Base-by-base conservation (phyloP, 108 stramenopile species). In the Pseudonitzschia pungens region DNA sequence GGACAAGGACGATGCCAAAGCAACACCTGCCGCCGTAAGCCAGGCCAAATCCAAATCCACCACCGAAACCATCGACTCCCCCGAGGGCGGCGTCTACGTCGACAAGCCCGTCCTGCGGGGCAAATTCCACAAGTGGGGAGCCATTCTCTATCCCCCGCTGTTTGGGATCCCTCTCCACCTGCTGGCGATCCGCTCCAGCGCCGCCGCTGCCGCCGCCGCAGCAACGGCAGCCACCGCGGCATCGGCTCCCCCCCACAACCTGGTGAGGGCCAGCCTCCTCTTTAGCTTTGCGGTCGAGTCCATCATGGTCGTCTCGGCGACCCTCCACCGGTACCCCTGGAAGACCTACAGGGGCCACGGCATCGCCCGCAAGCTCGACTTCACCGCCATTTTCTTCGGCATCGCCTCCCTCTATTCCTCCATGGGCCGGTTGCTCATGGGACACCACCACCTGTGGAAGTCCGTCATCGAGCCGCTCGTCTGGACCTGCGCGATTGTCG, bases 351-450 rank as follows among this genome's bases (percentile, higher is more conserved):
- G 6, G n/a, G 8, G 32, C 12, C 60, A 62, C 36, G 14, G 15
- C 14, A 5, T 31, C 36, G 36, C 60, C 60, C 32, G 60, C 32
- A 62, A 62, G 29, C 7, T 40, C 32, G 60, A 62, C 20, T 62
- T 62, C 36, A 62, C 60, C 0, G 60, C 32, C 14, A 62, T 62
- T n/a, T 62, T 62, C n/a, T 32, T 62, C n/a, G 60, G 60, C 6
- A 62, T 62, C 31, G 60, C 60, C 0, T 62, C n/a, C n/a, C n/a
- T 62, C 32, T 62, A 62, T 40, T 62, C 60, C 60, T 33, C 32
- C 15, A 31, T 62, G 36, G 60, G 60, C 16, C 26, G n/a, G 20
- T 20, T 62, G 36, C 18, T 62, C 0, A 0, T 62, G 41, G 60
- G 60, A 0, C n/a, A 31, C 40, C 60, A 62, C 29, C 9, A 48